phyloP scores from a whole-genome alignment of 1,139 yeast species.

The Entelexis sorbosivorans region DNA sequence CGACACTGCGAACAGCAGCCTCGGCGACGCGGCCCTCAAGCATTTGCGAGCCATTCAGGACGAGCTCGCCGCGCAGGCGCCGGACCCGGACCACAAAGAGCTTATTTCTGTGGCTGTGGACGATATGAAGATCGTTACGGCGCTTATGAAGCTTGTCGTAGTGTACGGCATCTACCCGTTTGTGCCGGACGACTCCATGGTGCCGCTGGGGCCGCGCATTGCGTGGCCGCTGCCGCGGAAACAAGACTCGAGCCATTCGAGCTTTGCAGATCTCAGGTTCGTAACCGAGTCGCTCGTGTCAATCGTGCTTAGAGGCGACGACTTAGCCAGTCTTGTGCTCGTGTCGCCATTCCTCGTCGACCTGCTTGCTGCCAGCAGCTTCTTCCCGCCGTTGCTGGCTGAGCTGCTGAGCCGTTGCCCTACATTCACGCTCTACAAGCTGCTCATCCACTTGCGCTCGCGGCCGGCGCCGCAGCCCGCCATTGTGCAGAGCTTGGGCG shows the following conservation, averaged over 20 bases:
- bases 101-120: constrained; percentile 66
- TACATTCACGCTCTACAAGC: constrained; percentile 28
- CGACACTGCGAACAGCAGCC: background rate
- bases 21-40: background rate
- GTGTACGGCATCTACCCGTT: constrained; percentile 63
- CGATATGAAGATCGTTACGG: constrained; percentile 66
- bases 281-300: constrained; percentile 35
- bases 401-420: constrained; percentile 25
- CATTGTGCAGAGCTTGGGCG: constrained; percentile 40
- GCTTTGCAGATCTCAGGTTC: background rate
- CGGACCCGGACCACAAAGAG: background rate
- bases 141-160: constrained; percentile 51
- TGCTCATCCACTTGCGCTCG: constrained; percentile 26
- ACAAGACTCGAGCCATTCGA: too few relatives aligned
- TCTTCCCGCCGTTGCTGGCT: background rate
- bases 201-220: constrained; percentile 6
- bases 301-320: constrained; percentile 56
- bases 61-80: background rate
- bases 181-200: background rate
- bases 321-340: constrained; percentile 30
- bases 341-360: constrained; percentile 48
- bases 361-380: constrained; percentile 43
- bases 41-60: constrained; percentile 1
- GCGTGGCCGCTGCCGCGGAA: constrained; percentile 14
- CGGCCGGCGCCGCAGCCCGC: constrained; percentile 22